Evolutionary conservation across 352 stramenopile genomes (phyloP).

Genomic region (Pythium aphanidermatum): DNA sequence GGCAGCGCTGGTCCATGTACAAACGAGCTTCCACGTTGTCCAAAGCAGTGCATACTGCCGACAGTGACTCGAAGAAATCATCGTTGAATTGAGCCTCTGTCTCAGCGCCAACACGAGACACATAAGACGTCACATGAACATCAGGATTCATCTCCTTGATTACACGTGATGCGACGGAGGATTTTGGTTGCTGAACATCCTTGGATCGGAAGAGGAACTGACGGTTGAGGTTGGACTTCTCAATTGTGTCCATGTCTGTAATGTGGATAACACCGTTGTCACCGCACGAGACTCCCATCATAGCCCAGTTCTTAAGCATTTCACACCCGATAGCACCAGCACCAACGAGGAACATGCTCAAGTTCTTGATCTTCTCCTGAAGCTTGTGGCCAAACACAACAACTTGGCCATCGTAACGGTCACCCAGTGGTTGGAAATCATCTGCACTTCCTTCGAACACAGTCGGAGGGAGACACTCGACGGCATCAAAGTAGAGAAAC

Average conservation of each 20-base stretch:
- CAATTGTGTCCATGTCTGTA: slow-evolving; percentile 99
- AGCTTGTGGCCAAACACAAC: slow-evolving; percentile 83
- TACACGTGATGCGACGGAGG: slow-evolving; percentile 87
- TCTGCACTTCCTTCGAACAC: slow-evolving; percentile 32
- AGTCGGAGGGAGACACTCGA: slow-evolving; percentile 93
- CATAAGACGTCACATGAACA: slow-evolving; percentile 88
- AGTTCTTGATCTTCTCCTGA: slow-evolving; percentile 76
- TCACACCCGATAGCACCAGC: slow-evolving; percentile 99
- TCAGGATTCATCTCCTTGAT: slow-evolving; percentile 95
- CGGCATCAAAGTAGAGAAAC: slow-evolving; percentile 99
- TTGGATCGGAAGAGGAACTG: slow-evolving; percentile 99
- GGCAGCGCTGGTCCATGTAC: slow-evolving; percentile 96
- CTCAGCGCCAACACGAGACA: slow-evolving; percentile 87
- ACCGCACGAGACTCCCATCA: slow-evolving; percentile 96
- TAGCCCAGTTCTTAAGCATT: slow-evolving; percentile 99
- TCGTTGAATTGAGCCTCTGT: slow-evolving; percentile 98
- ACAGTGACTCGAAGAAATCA: slow-evolving; percentile 95
- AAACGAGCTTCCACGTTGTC: slow-evolving; percentile 98
- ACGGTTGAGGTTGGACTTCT: slow-evolving; percentile 98
- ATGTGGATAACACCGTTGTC: slow-evolving; percentile 89
- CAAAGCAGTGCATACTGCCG: slow-evolving; percentile 96
- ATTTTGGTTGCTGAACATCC: slow-evolving; percentile 97
- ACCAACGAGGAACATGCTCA: slow-evolving; percentile 97
- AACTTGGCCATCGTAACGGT: slow-evolving; percentile 92
- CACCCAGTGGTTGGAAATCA: slow-evolving; percentile 63